Evolutionary conservation across 495 filamentous ascomycete genomes (phyloP).

Genomic region (Aspergillus cristatus): DNA sequence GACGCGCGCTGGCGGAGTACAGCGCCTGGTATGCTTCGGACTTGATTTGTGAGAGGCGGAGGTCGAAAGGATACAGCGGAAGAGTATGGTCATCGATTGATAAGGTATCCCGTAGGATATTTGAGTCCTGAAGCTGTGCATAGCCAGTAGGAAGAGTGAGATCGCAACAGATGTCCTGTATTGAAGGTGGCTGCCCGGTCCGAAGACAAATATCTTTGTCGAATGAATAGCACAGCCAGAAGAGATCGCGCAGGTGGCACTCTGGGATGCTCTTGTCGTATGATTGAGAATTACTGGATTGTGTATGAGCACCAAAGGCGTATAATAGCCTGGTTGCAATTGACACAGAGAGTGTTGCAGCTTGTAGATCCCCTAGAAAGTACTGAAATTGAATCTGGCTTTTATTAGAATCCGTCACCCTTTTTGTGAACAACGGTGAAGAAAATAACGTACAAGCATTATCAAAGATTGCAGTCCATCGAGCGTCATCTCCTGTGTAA

Average conservation of each 20-base stretch:
- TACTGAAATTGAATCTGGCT: conserved; percentile 13
- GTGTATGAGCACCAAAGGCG: conserved; percentile 8
- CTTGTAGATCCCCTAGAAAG: conserved; percentile 11
- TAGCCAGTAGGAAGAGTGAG: conserved; percentile 21
- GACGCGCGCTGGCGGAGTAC: conserved; percentile 19
- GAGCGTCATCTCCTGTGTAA: conserved; percentile 10
- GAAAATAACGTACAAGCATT: conserved; percentile 10
- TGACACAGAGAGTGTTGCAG: conserved; percentile 7
- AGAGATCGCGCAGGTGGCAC: conserved; percentile 25
- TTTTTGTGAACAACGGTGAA: too few relatives aligned
- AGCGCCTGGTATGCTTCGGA: conserved; percentile 22
- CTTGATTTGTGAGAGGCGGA: conserved; percentile 27
- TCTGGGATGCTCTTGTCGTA: conserved; percentile 3
- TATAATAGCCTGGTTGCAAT: conserved; percentile 11
- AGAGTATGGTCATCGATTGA: conserved; percentile 10
- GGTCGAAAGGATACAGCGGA: conserved; percentile 24
- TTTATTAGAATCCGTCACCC: too few relatives aligned
- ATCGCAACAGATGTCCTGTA: conserved; percentile 29
- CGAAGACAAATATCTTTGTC: conserved; percentile 33
- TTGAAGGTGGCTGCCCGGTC: conserved; percentile 29
- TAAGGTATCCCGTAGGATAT: conserved; percentile 1
- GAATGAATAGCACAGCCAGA: conserved; percentile 34
- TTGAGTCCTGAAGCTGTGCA: conserved; percentile 11
- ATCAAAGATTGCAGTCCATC: conserved; percentile 9
- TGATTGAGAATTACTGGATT: background rate